Base-by-base conservation (phyloP, 306 rosid species). In the Hylodesmum podocarpum region DNA sequence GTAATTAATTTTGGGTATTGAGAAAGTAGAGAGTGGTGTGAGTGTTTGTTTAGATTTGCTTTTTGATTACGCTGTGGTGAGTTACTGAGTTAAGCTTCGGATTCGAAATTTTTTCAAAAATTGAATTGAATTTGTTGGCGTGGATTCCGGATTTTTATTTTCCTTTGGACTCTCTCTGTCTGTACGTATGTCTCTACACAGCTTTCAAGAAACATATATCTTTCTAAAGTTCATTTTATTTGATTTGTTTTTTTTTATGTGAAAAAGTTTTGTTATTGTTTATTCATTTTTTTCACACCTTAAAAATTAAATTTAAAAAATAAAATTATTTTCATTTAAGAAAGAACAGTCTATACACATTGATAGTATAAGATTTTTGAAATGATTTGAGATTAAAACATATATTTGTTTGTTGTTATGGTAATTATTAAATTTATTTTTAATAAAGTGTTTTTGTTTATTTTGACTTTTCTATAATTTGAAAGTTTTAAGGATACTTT, bases 51-150 rank as follows among this genome's bases (percentile, higher is more conserved):
- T 73, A 46, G 87, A 78, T 83, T 85, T 76, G 97, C 91, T 88
- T 87, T 83, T 75, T 77, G 72, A 63, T 77, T 66, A 89, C 88
- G 94, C 93, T 72, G 86, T 36, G 66, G 39, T 3, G 18, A 29
- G 70, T 22, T 3, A 19, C 16, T 29, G 59, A 75, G 69, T 5
- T 25, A 13, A 29, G 85, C 50, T 21, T 15, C 91, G 97, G 89
- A 89, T 54, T 80, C 75, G 47, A 85, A 64, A 67, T 21, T 0
- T 5, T 28, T 12, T 21, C 11, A 3, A 83, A 6, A 77, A 80
- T 4, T 81, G 3, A 1, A 54, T 12, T 86, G 58, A 49, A 84
- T 31, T 64, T 34, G 18, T 29, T 15, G 15, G 24, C 53, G 55
- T 83, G 55, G 86, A 78, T 79, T 91, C 97, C 91, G 88, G 63